These are phyloP conservation scores for Beauveria varroae DNA, from an alignment of 2,329 filamentous ascomycete genomes.

Conservation along the genomic window DNA sequence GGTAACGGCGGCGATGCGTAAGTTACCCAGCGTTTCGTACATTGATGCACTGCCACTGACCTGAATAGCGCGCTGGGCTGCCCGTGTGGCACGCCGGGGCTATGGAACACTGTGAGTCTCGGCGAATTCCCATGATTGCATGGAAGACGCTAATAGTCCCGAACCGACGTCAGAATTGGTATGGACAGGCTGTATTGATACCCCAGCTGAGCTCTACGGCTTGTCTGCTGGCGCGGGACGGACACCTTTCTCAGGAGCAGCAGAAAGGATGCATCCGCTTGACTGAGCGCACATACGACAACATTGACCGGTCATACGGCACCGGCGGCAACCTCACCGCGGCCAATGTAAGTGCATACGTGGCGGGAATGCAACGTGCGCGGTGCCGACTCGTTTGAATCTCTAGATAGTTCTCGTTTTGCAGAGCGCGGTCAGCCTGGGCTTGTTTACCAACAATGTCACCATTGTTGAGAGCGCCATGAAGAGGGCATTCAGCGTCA, in stretches of 20 bases:
- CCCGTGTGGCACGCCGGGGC: slow-evolving; percentile 15
- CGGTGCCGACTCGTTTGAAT: background rate
- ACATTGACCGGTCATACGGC: slow-evolving; percentile 15
- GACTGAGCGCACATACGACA: slow-evolving; percentile 16
- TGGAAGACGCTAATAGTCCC: background rate
- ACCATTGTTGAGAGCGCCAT: slow-evolving; percentile 16
- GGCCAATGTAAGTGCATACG: slow-evolving; percentile 13
- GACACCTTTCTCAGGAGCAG: slow-evolving; percentile 13
- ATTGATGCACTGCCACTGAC: background rate
- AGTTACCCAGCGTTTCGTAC: background rate
- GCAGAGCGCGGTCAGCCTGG: slow-evolving; percentile 18
- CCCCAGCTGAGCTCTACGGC: slow-evolving; percentile 17
- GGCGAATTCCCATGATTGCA: background rate
- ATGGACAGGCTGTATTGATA: slow-evolving; percentile 17
- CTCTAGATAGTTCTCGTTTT: slow-evolving; percentile 17
- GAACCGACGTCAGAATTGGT: slow-evolving; percentile 16
- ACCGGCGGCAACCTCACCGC: slow-evolving; percentile 16
- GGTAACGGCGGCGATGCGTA: slow-evolving; percentile 16
- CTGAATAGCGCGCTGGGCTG: slow-evolving; percentile 6
- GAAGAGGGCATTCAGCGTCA: slow-evolving; percentile 14
- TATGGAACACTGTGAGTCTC: slow-evolving; percentile 16
- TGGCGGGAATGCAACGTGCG: no score
- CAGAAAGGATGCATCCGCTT: slow-evolving; percentile 16
- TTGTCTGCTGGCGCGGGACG: slow-evolving; percentile 16
- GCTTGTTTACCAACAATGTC: slow-evolving; percentile 16